A percentile compares a stretch with the other conserved stretches of the same genome.
phyloP scores from a whole-genome alignment of 169 alveolate species.

The Prorocentrum cordatum region DNA sequence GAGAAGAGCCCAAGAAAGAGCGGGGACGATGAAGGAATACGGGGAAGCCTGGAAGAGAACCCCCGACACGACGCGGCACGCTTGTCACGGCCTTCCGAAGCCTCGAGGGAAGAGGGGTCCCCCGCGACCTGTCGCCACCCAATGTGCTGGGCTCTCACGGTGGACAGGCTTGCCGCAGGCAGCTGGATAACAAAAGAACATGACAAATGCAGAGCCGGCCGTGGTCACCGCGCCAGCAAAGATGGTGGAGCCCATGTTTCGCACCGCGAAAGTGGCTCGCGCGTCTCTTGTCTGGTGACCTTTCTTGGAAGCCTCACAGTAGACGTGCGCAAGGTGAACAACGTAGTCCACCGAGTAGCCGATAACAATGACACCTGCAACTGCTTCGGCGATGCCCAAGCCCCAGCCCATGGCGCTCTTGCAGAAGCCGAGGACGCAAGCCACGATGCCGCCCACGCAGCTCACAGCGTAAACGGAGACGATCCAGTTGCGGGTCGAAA shows the following conservation, averaged over 20 bases:
- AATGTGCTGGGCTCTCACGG: too few species aligned
- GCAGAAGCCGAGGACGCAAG: not conserved
- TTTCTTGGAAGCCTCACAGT: not conserved
- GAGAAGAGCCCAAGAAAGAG: too few species aligned
- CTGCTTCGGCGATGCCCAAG: not conserved
- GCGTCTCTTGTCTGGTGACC: not conserved
- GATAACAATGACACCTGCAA: not conserved
- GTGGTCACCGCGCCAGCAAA: not conserved
- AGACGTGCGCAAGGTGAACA: not conserved
- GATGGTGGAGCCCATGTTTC: not conserved
- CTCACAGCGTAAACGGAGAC: not conserved
- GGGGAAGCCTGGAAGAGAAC: too few species aligned
- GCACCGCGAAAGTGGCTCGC: not conserved
- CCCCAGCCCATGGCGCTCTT: not conserved
- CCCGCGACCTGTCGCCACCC: too few species aligned
- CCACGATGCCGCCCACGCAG: not conserved
- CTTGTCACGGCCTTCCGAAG: too few species aligned
- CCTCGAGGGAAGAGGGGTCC: too few species aligned
- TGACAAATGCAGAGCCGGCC: not conserved
- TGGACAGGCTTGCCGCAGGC: too few species aligned
- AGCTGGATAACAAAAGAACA: not conserved
- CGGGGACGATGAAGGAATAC: too few species aligned
- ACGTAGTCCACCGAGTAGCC: not conserved
- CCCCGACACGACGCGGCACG: too few species aligned
- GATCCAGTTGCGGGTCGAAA: conserved; percentile 24